Evolutionary conservation across 768 basidiomycete genomes (phyloP), one percentile per base, ranked within the genome.

Genomic region (Psilocybe subaeruginosa): DNA sequence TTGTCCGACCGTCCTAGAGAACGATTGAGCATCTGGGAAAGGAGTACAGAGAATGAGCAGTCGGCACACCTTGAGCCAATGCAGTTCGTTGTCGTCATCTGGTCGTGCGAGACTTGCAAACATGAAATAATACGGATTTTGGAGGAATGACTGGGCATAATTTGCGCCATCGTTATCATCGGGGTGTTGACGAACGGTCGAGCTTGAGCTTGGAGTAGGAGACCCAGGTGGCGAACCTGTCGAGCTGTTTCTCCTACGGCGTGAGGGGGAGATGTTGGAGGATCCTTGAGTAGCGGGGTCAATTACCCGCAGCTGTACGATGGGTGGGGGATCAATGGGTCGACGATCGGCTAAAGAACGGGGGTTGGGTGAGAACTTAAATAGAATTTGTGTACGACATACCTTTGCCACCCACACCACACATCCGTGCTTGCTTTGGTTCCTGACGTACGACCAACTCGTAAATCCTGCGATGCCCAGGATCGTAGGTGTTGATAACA

Each of bases 41-140:
- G 30, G 41, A 31, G 23, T 53, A 39, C 47, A 49, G 19, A 60
- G 3, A 14, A 41, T 23, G 31, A 59, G 33, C 7, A 43, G 59
- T 11, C 8, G 9, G 43, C 43, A 17, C 56, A 89, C 88, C 81
- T 94, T 83, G 12, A 83, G 70, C 86, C 93, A 91, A 69, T 97
- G 95, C 47, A 97, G 73, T 73, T 97, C 95, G 11, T 89, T 83
- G 66, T 96, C 93, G 63, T 92, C 90, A 67, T 95, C 93, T 0
- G 92, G 92, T 67, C 94, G 89, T 1, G 94, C 93, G 43, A 96
- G 83, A 69, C 88, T 89, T 27, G 95, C 94, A 68, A 94, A 95
- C 92, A 96, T 96, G 74, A 97, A 95, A 72, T 95, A 97, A 72
- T 96, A 96, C 0, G 95, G 95, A 67, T 96, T 93, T 71, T 95